A percentile compares a stretch with the other conserved stretches of the same genome.
Evolutionary conservation across 768 basidiomycete genomes (phyloP).

Genomic region (Neoboletus brunneissimus): DNA sequence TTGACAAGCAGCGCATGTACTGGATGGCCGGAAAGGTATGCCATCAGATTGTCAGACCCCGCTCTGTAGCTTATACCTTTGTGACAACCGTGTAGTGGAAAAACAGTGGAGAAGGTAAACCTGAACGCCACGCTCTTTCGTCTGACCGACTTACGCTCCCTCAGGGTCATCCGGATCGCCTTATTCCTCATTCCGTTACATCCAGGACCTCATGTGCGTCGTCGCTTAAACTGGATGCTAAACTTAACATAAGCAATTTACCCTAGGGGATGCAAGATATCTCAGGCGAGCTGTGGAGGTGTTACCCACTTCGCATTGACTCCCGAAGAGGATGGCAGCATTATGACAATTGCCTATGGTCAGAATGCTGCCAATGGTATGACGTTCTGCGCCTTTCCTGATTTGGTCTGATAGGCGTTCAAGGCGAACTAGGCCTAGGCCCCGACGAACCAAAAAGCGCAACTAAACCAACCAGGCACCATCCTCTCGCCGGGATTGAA

Average conservation of each 20-base stretch:
- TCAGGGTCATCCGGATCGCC: conserved; percentile 88
- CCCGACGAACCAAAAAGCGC: conserved; percentile 80
- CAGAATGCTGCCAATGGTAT: conserved; percentile 83
- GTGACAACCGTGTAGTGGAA: conserved; percentile 67
- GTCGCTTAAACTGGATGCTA: background rate
- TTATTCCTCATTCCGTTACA: conserved; percentile 80
- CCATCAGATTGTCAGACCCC: background rate
- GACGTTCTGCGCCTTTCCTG: background rate
- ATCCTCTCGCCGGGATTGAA: conserved; percentile 73
- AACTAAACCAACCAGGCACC: conserved; percentile 73
- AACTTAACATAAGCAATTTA: background rate
- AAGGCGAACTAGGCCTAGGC: conserved; percentile 80
- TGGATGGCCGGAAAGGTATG: conserved; percentile 80
- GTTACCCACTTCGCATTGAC: conserved; percentile 85
- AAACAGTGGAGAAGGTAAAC: conserved; percentile 83
- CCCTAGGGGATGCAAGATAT: conserved; percentile 74
- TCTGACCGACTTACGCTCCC: conserved; percentile 6
- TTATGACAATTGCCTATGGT: conserved; percentile 85
- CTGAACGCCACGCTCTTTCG: background rate
- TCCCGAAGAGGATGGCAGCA: conserved; percentile 66
- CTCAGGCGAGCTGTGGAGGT: conserved; percentile 70
- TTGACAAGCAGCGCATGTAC: conserved; percentile 84
- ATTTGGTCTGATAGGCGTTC: background rate
- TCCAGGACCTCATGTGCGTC: conserved; percentile 80
- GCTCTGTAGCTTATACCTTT: background rate